A percentile compares a stretch with the other conserved stretches of the same genome.
Conservation (phyloP, 2,329 filamentous ascomycete genomes). For the Pleoardoris graminearum region DNA sequence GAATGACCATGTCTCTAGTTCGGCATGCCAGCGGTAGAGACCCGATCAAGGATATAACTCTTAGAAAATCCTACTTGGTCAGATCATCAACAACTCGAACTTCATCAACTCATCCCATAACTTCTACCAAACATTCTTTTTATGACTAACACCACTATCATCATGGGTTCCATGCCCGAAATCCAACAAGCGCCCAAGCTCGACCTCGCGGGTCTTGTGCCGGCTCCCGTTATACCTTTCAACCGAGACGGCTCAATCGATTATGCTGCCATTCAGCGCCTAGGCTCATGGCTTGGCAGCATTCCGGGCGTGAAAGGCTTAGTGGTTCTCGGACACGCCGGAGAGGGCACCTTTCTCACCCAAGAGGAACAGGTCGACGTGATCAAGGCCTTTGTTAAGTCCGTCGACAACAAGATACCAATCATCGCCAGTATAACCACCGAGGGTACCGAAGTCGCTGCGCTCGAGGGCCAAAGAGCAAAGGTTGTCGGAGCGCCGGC, state of each 20-base stretch:
- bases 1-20: not conserved
- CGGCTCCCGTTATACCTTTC: constrained; percentile 58
- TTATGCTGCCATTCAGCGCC: constrained; percentile 57
- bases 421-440: constrained; percentile 59
- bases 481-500: constrained; percentile 56
- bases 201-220: constrained; percentile 56
- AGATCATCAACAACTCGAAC: not conserved
- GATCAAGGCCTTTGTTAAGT: constrained; percentile 58
- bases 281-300: constrained; percentile 58
- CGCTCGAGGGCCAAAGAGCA: constrained; percentile 56
- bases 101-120: not conserved
- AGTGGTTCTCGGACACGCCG: constrained; percentile 59
- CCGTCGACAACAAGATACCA: constrained; percentile 55
- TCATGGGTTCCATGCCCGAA: constrained; percentile 32
- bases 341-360: constrained; percentile 59
- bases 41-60: not conserved
- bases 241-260: constrained; percentile 54
- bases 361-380: constrained; percentile 54
- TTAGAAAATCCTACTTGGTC: not conserved
- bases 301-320: constrained; percentile 57
- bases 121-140: not conserved
- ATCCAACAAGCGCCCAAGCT: constrained; percentile 34
- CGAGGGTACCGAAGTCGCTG: constrained; percentile 58
- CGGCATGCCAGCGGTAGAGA: not conserved
- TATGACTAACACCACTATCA: constrained; percentile 1